These are phyloP conservation scores for Knufia fluminis DNA, from an alignment of 2,329 filamentous ascomycete species.

Conservation along the genomic window DNA sequence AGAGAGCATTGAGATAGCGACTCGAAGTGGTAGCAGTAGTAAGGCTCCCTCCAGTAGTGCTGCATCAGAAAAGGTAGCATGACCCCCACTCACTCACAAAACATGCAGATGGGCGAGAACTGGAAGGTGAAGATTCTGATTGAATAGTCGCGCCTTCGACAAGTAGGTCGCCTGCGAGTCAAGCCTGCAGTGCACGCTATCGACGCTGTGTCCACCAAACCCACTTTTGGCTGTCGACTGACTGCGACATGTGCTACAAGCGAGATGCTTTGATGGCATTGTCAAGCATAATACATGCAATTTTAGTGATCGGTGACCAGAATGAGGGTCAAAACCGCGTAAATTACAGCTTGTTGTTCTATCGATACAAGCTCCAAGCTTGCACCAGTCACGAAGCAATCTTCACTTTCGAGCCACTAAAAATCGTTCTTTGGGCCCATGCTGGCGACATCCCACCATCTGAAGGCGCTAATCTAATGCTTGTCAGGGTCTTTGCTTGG, in stretches of 20 bases:
- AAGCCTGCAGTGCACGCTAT: conserved; percentile 4
- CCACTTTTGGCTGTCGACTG: background rate
- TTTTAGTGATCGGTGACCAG: too few relatives aligned
- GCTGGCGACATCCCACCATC: background rate
- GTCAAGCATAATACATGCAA: too few relatives aligned
- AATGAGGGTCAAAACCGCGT: too few relatives aligned
- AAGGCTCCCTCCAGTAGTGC: background rate
- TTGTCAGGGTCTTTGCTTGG: background rate
- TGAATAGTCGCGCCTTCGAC: background rate
- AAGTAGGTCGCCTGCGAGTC: conserved; percentile 5
- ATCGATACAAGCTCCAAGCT: background rate
- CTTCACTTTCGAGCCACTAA: background rate
- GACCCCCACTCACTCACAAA: background rate
- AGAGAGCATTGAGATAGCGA: background rate
- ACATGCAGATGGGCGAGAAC: background rate
- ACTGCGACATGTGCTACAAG: conserved; percentile 8
- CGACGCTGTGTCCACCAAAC: background rate
- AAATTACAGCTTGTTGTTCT: too few relatives aligned
- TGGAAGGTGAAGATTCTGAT: background rate
- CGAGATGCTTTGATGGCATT: background rate
- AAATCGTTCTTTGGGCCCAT: background rate
- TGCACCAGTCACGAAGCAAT: background rate
- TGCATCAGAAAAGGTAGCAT: background rate
- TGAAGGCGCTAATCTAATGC: background rate
- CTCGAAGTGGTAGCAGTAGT: background rate